Conservation (phyloP, 2,329 filamentous ascomycete genomes). For the Trichoderma hamatum region DNA sequence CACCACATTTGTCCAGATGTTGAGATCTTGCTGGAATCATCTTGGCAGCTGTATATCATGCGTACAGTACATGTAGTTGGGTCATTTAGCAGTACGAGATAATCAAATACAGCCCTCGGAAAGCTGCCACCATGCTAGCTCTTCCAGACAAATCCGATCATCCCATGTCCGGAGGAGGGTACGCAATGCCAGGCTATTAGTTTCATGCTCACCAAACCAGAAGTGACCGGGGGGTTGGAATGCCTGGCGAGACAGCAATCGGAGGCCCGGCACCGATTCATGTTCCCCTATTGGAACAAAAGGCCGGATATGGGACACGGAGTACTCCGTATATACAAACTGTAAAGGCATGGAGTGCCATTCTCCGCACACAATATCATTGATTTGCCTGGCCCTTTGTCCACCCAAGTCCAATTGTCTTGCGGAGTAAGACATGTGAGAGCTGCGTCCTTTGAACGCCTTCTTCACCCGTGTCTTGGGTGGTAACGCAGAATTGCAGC, state of each 20-base stretch:
- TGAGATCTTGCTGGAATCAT: not conserved
- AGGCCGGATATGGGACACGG: not conserved
- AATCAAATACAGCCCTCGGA: not conserved
- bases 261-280: constrained; percentile 5
- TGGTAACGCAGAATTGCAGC: constrained; percentile 6
- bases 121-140: not conserved
- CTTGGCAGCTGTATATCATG: not conserved
- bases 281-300: not conserved
- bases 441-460: not conserved
- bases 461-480: not conserved
- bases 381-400: not conserved
- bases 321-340: not conserved
- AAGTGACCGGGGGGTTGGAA: not conserved
- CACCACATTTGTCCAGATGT: not conserved
- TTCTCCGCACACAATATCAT: constrained; percentile 11
- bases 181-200: constrained; percentile 7
- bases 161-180: not conserved
- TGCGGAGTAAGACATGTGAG: not conserved
- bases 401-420: not conserved
- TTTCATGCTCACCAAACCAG: constrained; percentile 21
- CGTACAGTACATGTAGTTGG: no score
- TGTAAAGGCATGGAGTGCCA: not conserved
- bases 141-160: not conserved
- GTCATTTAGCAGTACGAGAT: not conserved
- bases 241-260: not conserved